Conservation (phyloP, 192 early-diverging fungal species). For the Rhizophlyctis rosea region DNA sequence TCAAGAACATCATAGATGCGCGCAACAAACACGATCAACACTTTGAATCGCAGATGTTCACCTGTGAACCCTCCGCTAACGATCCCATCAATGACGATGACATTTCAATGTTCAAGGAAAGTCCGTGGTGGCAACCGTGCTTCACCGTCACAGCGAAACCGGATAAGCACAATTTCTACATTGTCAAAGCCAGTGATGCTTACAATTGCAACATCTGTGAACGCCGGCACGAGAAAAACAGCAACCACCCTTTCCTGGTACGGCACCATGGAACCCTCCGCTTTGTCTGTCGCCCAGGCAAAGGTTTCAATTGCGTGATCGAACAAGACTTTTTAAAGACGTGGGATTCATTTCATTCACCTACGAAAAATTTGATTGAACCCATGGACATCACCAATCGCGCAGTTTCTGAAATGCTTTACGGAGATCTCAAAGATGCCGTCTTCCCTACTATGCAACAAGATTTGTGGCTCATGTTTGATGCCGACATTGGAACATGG, state of each 20-base stretch:
- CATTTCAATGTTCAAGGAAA: constrained; percentile 4
- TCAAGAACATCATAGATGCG: not conserved
- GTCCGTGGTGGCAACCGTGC: not conserved
- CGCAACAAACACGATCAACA: not conserved
- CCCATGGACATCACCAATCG: not conserved
- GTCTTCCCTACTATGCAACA: not conserved
- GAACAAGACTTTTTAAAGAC: constrained; percentile 5
- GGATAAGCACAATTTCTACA: constrained; percentile 3
- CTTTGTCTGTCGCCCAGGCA: constrained; percentile 9
- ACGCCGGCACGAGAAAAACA: not conserved
- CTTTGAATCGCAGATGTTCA: not conserved
- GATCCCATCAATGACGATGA: not conserved
- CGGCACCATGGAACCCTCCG: not conserved
- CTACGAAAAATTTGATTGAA: not conserved
- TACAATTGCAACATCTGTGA: constrained; percentile 4
- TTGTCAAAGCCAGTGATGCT: not conserved
- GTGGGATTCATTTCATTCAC: not conserved
- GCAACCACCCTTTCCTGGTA: constrained; percentile 2
- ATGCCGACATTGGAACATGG: constrained; percentile 1
- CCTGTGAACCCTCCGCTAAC: not conserved
- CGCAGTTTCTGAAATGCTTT: constrained; percentile 1
- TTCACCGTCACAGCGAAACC: not conserved
- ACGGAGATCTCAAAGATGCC: not conserved
- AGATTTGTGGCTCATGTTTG: not conserved
- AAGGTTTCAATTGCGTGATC: constrained; percentile 4